Base-by-base conservation (phyloP, 2,329 filamentous ascomycete species). In the Graphium sp. region DNA sequence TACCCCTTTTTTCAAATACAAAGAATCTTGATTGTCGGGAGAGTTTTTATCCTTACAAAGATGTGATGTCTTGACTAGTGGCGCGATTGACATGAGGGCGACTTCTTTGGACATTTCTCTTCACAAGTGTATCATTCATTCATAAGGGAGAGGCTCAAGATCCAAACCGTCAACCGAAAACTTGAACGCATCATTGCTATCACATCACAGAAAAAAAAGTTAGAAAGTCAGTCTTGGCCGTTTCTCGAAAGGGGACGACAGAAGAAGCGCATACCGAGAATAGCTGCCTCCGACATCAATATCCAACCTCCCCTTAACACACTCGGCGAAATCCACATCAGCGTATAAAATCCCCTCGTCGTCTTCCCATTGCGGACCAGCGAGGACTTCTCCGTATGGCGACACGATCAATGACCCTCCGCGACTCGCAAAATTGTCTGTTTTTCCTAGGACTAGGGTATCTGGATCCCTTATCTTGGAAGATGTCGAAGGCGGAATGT, bases 281-380 rank as follows among this genome's bases (percentile, higher is more conserved):
- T 92, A 93, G 44, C 77, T 84, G 0, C 85, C 85, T 3, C 72
- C 82, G 21, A 81, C 73, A 55, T 93, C 85, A 26, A 93, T 48
- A 47, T 93, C 84, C 37, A 93, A 48, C 29, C 82, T 59, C 0
- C 84, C 85, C 7, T 81, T 62, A 38, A 84, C 68, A 41, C 85
- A 93, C 39, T 93, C 83, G 26, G 91, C 79, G 42, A 94, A 76
- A 43, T 94, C 83, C 4, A 85, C 74, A 37, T 89, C 80, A 1
- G 69, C 62, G 19, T 67, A 66, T 29, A 84, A 53, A 18, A 93
- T 48, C 0, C 70, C 66, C 4, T 69, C 60, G 31, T 75, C 52
- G 34, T 85, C 74, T 34, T 92, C 80, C 84, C 84, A 93, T 33
- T 89, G 57, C 1, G 85, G 85, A 0, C 79, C 83, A 2, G 71